A percentile compares a stretch with the other conserved stretches of the same genome.
Conservation (phyloP, 306 rosid species). For the Trichosanthes cucumerina region DNA sequence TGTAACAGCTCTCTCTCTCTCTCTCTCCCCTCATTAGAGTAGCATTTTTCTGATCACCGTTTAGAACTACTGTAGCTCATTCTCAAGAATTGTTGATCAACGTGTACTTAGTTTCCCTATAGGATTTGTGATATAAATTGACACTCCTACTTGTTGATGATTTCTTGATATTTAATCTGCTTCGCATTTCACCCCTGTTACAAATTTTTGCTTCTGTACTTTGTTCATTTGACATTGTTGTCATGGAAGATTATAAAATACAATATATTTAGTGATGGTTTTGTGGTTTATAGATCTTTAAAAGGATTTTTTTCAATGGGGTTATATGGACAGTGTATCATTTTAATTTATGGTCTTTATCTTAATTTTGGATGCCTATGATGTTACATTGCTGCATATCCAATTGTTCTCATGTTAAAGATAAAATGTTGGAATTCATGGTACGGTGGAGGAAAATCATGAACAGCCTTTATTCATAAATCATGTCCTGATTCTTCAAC, state of each 20-base stretch:
- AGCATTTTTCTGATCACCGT: not conserved
- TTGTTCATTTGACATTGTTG: not conserved
- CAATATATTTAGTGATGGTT: not conserved
- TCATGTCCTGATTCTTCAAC: not conserved
- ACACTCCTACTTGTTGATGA: not conserved
- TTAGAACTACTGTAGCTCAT: not conserved
- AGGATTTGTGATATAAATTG: not conserved
- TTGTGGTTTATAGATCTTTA: not conserved
- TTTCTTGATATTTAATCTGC: not conserved
- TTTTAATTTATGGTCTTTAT: not conserved
- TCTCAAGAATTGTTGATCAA: not conserved
- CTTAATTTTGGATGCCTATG: not conserved
- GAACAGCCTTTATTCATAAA: not conserved
- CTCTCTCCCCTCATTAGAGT: not conserved
- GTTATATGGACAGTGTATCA: not conserved
- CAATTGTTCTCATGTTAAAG: not conserved
- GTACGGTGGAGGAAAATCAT: not conserved
- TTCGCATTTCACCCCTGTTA: not conserved
- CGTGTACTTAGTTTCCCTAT: not conserved
- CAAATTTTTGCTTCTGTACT: not conserved
- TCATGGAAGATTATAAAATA: not conserved
- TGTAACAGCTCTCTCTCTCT: slow-evolving; percentile 32
- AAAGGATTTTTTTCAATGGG: not conserved
- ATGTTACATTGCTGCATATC: not conserved
- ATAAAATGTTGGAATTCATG: not conserved